Base-by-base conservation (phyloP, 768 basidiomycete species). In the Tubosaeta sp. region DNA sequence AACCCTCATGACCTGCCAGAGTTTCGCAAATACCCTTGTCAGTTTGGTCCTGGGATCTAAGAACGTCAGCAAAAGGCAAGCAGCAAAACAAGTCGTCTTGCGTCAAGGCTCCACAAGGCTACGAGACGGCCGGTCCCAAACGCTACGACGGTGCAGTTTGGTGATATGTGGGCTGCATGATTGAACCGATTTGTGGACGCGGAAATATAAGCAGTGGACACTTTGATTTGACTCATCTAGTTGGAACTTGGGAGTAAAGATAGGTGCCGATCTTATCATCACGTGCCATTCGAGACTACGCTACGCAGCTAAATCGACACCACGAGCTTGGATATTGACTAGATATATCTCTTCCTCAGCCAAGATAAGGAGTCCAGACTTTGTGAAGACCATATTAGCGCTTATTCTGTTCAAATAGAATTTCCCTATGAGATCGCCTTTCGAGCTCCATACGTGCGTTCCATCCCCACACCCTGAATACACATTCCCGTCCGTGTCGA, bases 381-480 rank as follows among this genome's bases (percentile, higher is more conserved):
- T 61, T 1, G 75, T 76, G 54, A 77, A 75, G 2, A 71, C 63
- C 59, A 74, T 58, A 54, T 76, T 68, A 8, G 75, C 64, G 7
- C 60, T 61, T 24, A 59, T 65, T 8, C 53, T 67, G 19, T 35
- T 58, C 3, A 80, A 60, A 72, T 82, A 85, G 65, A 86, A 81
- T 61, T 87, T 86, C 12, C 84, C 84, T 2, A 87, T 68, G 4
- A 87, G 70, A 1, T 73, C 76, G 1, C 86, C 84, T 18, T 76
- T 59, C 16, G 70, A 46, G 57, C 76, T 74, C 77, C 81, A 83
- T 9, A 85, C 83, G 27, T 87, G 79, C 0, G 79, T 77, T 31
- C 86, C 87, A 48, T 89, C 87, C 21, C 80, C 85, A 49, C 79
- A 80, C 1, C 82, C 83, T 1, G 81, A 72, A 60, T 82, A 89